A percentile compares a stretch with the other conserved stretches of the same genome.
Conservation (phyloP, 768 basidiomycete genomes). For the Coprinopsis strossmayeri region DNA sequence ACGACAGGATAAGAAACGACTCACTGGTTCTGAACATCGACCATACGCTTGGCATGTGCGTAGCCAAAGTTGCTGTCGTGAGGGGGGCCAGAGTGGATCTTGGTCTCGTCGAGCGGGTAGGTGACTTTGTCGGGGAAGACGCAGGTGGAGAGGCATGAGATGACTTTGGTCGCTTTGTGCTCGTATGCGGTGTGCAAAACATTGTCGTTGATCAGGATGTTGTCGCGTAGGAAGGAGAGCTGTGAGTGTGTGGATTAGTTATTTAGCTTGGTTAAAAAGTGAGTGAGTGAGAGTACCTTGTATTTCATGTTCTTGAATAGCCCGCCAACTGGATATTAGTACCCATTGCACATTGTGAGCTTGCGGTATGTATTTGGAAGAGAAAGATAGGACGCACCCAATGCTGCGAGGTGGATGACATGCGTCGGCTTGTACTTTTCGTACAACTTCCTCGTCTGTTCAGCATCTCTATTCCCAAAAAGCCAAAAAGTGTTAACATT, state of each 20-base stretch:
- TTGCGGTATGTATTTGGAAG: slow-evolving; percentile 3
- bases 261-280: background rate
- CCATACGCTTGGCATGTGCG: slow-evolving; percentile 91
- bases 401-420: slow-evolving; percentile 94
- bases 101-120: slow-evolving; percentile 89
- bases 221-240: slow-evolving; percentile 91
- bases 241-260: slow-evolving; percentile 23
- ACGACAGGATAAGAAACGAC: slow-evolving; percentile 16
- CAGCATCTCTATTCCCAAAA: slow-evolving; percentile 71
- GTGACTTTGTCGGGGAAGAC: slow-evolving; percentile 95
- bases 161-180: slow-evolving; percentile 63
- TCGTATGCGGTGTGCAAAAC: slow-evolving; percentile 73
- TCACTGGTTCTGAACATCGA: slow-evolving; percentile 93
- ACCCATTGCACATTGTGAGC: background rate
- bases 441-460: slow-evolving; percentile 65
- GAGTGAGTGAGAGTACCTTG: slow-evolving; percentile 46
- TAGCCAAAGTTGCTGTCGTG: slow-evolving; percentile 97
- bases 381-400: slow-evolving; percentile 63
- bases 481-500: no score
- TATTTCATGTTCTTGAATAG: slow-evolving; percentile 94
- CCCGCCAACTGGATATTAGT: slow-evolving; percentile 67
- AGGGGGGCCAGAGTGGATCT: slow-evolving; percentile 88
- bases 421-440: slow-evolving; percentile 92
- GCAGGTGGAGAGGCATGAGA: slow-evolving; percentile 95
- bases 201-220: slow-evolving; percentile 93